Conservation (phyloP, 495 filamentous ascomycete genomes). For the Hyaloscypha hepaticicola region DNA sequence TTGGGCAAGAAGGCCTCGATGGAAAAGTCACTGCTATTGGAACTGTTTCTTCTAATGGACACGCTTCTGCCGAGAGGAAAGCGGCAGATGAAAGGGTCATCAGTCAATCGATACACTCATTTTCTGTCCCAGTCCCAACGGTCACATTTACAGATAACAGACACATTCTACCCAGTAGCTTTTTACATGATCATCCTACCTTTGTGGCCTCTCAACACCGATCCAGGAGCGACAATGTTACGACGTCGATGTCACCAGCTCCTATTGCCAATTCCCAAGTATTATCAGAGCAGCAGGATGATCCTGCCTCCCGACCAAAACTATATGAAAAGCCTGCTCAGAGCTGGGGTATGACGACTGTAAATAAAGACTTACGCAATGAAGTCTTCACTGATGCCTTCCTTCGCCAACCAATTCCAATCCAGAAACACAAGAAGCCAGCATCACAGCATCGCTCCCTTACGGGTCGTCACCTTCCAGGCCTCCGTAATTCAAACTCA, state of each 20-base stretch:
- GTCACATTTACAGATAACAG: constrained; percentile 95
- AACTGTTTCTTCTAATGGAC: constrained; percentile 4
- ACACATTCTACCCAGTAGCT: constrained; percentile 85
- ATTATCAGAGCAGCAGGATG: neutral
- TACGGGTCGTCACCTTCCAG: constrained; percentile 36
- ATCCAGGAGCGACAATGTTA: constrained; percentile 23
- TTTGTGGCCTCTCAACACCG: constrained; percentile 17
- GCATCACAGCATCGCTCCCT: constrained; percentile 60
- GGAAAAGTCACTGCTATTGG: constrained; percentile 15
- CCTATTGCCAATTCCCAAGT: neutral
- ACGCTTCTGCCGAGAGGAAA: neutral
- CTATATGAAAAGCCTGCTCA: constrained; percentile 53
- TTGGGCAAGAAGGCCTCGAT: neutral
- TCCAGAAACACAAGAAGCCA: constrained; percentile 57
- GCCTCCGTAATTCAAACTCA: constrained; percentile 26
- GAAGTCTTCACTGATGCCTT: constrained; percentile 96
- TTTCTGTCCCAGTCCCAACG: constrained; percentile 65
- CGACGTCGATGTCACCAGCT: neutral
- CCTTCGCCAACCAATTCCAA: constrained; percentile 70
- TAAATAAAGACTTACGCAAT: constrained; percentile 84
- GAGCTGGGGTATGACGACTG: constrained; percentile 94
- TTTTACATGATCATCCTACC: constrained; percentile 49
- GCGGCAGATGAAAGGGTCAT: constrained; percentile 54
- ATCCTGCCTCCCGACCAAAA: constrained; percentile 35
- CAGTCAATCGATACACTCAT: constrained; percentile 67